Conservation (phyloP, 306 rosid genomes). For the Geum urbanum region DNA sequence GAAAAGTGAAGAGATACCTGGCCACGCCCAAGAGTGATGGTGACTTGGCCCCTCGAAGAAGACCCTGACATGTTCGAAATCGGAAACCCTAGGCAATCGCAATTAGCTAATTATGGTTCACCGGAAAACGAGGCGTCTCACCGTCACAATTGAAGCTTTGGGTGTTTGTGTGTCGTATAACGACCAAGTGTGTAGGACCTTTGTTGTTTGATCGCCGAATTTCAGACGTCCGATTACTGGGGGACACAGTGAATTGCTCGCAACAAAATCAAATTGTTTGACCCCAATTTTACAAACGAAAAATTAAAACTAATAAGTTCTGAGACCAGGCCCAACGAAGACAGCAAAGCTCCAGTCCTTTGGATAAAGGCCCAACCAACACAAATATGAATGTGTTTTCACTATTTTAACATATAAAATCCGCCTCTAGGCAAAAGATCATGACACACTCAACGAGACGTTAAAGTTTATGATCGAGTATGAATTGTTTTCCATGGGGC, state of each 20-base stretch:
- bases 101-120: slow-evolving; percentile 22
- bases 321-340: not conserved
- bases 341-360: no score
- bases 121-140: slow-evolving; percentile 14
- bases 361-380: no score
- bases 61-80: slow-evolving; percentile 49
- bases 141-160: not conserved
- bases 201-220: not conserved
- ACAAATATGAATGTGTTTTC: no score
- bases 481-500: no score
- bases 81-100: slow-evolving; percentile 46
- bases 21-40: slow-evolving; percentile 89
- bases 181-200: not conserved
- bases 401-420: no score
- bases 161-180: not conserved
- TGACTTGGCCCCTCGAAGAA: slow-evolving; percentile 66
- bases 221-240: not conserved
- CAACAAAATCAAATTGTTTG: not conserved
- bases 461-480: no score
- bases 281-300: not conserved
- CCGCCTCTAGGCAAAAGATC: no score
- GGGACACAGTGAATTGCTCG: not conserved
- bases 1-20: slow-evolving; percentile 44
- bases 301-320: not conserved
- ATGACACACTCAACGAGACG: no score